Evolutionary conservation across 768 basidiomycete genomes (phyloP).

Genomic region (Russula sp.): DNA sequence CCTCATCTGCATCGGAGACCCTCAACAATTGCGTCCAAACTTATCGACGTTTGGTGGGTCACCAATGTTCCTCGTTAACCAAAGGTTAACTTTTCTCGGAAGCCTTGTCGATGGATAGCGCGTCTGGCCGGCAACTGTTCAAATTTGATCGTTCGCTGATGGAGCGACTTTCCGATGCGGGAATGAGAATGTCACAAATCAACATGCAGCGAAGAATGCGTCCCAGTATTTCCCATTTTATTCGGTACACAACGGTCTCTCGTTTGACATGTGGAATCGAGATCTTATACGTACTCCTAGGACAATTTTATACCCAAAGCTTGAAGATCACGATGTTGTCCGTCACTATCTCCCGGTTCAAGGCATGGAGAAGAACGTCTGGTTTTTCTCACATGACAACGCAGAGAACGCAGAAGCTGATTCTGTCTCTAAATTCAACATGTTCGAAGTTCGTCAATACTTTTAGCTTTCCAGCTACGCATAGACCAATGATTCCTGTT

Average conservation of each 20-base stretch:
- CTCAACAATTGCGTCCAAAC: constrained; percentile 65
- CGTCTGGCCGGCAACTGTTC: constrained; percentile 47
- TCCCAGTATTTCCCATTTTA: constrained; percentile 57
- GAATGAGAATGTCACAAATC: constrained; percentile 62
- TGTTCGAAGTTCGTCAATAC: constrained; percentile 48
- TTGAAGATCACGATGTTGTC: constrained; percentile 54
- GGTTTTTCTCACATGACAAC: constrained; percentile 60
- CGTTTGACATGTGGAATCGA: not conserved
- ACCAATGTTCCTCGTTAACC: not conserved
- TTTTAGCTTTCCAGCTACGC: not conserved
- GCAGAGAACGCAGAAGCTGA: constrained; percentile 57
- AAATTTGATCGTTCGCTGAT: constrained; percentile 65
- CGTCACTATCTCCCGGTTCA: constrained; percentile 47
- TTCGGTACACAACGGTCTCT: constrained; percentile 36
- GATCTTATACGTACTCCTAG: constrained; percentile 28
- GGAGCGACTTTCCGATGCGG: constrained; percentile 57
- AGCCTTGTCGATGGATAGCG: constrained; percentile 68
- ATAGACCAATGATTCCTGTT: not conserved
- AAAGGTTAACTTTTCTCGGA: constrained; percentile 1
- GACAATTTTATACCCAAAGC: constrained; percentile 52
- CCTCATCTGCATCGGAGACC: constrained; percentile 77
- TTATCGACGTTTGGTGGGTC: constrained; percentile 54
- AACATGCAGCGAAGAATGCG: constrained; percentile 74
- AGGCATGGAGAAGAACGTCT: constrained; percentile 59
- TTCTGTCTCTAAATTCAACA: constrained; percentile 60